Percentiles rank a stretch among this genome's conserved stretches.
Conservation (phyloP, 495 filamentous ascomycete genomes). For the Copromyces sp. region DNA sequence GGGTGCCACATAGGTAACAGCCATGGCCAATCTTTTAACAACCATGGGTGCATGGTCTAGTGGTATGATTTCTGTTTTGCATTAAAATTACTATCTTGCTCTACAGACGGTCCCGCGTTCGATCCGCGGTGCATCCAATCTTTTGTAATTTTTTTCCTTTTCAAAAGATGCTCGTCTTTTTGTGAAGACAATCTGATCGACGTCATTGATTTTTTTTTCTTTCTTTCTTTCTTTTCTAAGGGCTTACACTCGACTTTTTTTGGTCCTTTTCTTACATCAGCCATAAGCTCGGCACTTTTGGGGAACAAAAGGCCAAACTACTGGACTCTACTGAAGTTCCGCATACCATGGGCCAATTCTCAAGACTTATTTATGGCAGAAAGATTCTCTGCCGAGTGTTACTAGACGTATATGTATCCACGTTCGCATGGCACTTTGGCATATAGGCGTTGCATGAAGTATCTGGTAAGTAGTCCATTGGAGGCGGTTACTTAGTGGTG, state of each 20-base stretch:
- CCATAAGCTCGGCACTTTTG: too few relatives aligned
- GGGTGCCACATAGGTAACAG: neutral
- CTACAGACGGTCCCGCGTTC: constrained; percentile 11
- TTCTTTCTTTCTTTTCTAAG: too few relatives aligned
- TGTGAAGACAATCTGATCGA: neutral
- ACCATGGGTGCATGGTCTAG: constrained; percentile 7
- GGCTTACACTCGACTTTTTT: too few relatives aligned
- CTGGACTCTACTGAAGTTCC: too few relatives aligned
- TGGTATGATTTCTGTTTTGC: constrained; percentile 9
- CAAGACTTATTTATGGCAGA: neutral
- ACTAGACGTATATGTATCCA: neutral
- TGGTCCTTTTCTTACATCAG: too few relatives aligned
- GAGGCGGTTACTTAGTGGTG: neutral
- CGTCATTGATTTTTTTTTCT: neutral
- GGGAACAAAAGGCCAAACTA: too few relatives aligned
- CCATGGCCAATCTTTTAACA: neutral
- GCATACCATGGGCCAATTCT: too few relatives aligned
- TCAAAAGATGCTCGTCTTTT: neutral
- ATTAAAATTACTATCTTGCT: constrained; percentile 1
- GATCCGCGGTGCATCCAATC: constrained; percentile 8
- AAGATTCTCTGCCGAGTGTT: neutral
- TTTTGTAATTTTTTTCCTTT: neutral
- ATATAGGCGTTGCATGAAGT: neutral
- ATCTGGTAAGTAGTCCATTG: neutral
- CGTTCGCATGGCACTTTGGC: neutral